Conservation (phyloP, 306 rosid genomes). For the Vigna hirtella region DNA sequence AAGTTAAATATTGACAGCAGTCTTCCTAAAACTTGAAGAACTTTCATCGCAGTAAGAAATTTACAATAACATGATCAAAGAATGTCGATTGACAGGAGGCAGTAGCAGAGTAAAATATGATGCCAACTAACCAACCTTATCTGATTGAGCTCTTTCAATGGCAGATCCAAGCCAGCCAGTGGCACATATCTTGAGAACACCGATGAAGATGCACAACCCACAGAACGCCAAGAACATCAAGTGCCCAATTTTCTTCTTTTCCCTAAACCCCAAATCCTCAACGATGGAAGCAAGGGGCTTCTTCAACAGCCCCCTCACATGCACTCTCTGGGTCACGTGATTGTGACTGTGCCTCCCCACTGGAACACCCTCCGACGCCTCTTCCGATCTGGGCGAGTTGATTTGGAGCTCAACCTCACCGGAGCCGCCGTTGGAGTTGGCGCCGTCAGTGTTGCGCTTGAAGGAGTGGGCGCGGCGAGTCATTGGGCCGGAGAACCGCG, state of each 20-base stretch:
- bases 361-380: constrained; percentile 55
- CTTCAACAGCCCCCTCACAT: constrained; percentile 54
- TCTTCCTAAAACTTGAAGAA: constrained; percentile 4
- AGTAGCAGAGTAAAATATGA: background rate
- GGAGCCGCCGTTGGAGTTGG: constrained; percentile 4
- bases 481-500: constrained; percentile 91
- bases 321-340: constrained; percentile 66
- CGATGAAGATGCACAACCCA: constrained; percentile 84
- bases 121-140: constrained; percentile 54
- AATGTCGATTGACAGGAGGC: background rate
- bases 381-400: constrained; percentile 71
- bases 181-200: constrained; percentile 85
- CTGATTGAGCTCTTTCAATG: constrained; percentile 63
- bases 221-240: constrained; percentile 90
- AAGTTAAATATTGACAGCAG: background rate
- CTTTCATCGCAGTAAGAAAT: background rate
- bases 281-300: constrained; percentile 67
- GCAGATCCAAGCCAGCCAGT: constrained; percentile 99
- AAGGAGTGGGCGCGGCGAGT: constrained; percentile 97
- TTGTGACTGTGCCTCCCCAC: constrained; percentile 58
- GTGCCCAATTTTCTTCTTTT: constrained; percentile 79
- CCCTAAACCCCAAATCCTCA: constrained; percentile 76
- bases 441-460: constrained; percentile 63
- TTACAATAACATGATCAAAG: background rate
- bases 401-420: constrained; percentile 71